Conservation (phyloP, 75 land plant species). For the Cunninghamia lanceolata region DNA sequence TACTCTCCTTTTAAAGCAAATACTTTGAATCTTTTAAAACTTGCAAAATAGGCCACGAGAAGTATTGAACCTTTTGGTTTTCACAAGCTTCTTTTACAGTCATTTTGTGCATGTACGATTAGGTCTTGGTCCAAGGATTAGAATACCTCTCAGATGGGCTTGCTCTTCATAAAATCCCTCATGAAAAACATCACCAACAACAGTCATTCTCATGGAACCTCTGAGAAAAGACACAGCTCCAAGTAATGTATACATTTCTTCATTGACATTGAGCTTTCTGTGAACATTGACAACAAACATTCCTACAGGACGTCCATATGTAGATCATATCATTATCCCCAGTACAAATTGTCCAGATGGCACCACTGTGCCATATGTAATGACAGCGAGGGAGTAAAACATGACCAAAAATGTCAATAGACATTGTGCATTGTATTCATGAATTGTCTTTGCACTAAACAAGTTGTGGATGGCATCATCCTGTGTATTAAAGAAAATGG, state of each 20-base stretch:
- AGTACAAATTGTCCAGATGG: conserved; percentile 99
- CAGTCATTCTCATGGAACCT: conserved; percentile 97
- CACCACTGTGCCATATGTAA: conserved; percentile 95
- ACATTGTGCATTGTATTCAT: no score
- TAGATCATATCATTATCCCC: conserved; percentile 98
- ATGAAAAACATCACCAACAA: conserved; percentile 97
- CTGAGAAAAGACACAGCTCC: conserved; percentile 99
- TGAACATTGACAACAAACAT: conserved; percentile 89
- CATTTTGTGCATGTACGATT: no score
- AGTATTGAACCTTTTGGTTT: no score
- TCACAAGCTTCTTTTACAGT: no score
- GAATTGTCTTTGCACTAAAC: no score
- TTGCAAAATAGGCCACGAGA: no score
- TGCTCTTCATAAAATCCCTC: conserved; percentile 97
- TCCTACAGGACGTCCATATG: conserved; percentile 97
- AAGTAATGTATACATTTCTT: conserved; percentile 98
- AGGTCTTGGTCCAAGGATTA: conserved; percentile 87
- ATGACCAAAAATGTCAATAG: conserved; percentile 27
- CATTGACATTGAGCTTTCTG: conserved; percentile 84
- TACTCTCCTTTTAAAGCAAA: no score
- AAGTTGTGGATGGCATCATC: no score
- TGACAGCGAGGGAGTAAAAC: conserved; percentile 84
- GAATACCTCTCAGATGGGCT: conserved; percentile 72
- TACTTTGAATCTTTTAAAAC: no score
- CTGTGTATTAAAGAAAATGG: no score